Evolutionary conservation across 2,329 filamentous ascomycete species (phyloP).

Genomic region (Paraconiothyrium sp.): DNA sequence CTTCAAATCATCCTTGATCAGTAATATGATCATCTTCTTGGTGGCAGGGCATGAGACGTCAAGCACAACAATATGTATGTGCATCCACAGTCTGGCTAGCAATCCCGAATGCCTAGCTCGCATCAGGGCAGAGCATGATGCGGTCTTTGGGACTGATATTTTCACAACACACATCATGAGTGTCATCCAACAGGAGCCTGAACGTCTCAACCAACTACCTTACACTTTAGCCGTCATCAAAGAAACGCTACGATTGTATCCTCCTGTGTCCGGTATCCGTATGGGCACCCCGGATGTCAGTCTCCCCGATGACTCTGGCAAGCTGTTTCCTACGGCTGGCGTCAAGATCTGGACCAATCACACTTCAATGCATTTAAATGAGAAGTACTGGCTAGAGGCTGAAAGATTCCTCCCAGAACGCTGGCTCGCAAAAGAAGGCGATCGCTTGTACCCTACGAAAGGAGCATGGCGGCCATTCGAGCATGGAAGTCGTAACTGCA

Average conservation of each 20-base stretch:
- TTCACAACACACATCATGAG: slow-evolving; percentile 38
- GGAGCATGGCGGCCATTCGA: slow-evolving; percentile 48
- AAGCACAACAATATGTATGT: slow-evolving; percentile 37
- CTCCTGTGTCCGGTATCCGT: slow-evolving; percentile 39
- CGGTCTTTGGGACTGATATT: slow-evolving; percentile 31
- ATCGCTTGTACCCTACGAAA: slow-evolving; percentile 17
- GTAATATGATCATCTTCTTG: slow-evolving; percentile 30
- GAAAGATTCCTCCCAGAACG: slow-evolving; percentile 29
- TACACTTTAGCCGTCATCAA: slow-evolving; percentile 31
- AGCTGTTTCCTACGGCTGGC: slow-evolving; percentile 20
- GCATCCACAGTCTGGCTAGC: slow-evolving; percentile 27
- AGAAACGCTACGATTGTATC: slow-evolving; percentile 35
- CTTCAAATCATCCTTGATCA: slow-evolving; percentile 8
- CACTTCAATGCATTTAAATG: slow-evolving; percentile 23
- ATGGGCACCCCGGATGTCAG: slow-evolving; percentile 6
- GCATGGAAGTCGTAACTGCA: slow-evolving; percentile 49
- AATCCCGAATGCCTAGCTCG: slow-evolving; percentile 26
- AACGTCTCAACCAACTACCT: slow-evolving; percentile 34
- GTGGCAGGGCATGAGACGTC: slow-evolving; percentile 45
- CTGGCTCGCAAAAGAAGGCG: slow-evolving; percentile 18
- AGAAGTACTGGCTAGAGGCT: slow-evolving; percentile 20
- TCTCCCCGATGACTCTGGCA: slow-evolving; percentile 8
- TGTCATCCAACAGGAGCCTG: slow-evolving; percentile 38
- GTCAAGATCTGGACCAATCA: slow-evolving; percentile 17
- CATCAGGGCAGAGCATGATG: slow-evolving; percentile 37